A percentile compares a stretch with the other conserved stretches of the same genome.
Conservation (phyloP, 2,329 filamentous ascomycete species). For the Fusarium sp. region DNA sequence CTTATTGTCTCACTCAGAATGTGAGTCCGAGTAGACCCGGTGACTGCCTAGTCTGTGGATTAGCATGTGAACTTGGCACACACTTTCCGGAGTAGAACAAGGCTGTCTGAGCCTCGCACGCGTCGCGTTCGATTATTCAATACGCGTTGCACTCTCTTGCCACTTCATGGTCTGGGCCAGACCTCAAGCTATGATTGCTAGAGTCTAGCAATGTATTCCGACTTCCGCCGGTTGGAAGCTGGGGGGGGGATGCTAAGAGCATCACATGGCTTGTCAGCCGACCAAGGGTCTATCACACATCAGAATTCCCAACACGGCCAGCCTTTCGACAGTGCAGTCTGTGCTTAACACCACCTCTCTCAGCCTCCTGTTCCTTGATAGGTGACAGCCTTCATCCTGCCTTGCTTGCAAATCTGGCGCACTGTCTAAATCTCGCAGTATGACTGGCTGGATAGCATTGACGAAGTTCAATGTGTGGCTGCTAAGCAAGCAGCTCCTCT, state of each 20-base stretch:
- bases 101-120: constrained; percentile 44
- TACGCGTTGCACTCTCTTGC: constrained; percentile 33
- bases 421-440: constrained; percentile 31
- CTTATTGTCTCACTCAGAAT: constrained; percentile 36
- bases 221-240: constrained; percentile 19
- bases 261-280: constrained; percentile 50
- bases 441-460: constrained; percentile 28
- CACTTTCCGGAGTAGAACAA: constrained; percentile 25
- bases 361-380: constrained; percentile 33
- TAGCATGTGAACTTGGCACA: constrained; percentile 43
- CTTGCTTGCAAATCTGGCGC: constrained; percentile 32
- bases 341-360: constrained; percentile 31
- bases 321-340: constrained; percentile 27
- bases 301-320: constrained; percentile 28
- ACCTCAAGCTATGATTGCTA: constrained; percentile 15
- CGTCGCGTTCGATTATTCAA: constrained; percentile 34
- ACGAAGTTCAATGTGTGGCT: constrained; percentile 35
- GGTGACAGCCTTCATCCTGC: constrained; percentile 15
- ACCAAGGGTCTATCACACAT: constrained; percentile 41
- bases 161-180: constrained; percentile 7
- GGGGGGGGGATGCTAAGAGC: constrained; percentile 22
- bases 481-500: constrained; percentile 21
- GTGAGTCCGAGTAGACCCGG: constrained; percentile 36
- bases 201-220: constrained; percentile 30
- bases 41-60: constrained; percentile 37